These are phyloP conservation scores for Linum lewisii DNA, from an alignment of 345 rosid genomes.

Conservation along the genomic window DNA sequence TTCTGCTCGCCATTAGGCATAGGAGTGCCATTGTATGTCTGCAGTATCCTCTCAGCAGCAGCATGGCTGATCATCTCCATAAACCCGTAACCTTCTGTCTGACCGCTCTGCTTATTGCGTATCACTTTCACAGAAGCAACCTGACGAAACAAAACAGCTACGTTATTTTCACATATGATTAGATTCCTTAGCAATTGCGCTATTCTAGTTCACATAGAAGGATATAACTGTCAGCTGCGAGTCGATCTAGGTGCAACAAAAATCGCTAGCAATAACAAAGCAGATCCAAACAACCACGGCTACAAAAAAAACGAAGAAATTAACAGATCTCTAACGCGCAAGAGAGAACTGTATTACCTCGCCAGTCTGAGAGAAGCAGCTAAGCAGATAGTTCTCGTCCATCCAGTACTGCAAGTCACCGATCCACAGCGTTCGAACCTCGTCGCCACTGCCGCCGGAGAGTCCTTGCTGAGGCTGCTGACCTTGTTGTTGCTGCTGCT, in stretches of 20 bases:
- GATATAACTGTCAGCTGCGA: too few species aligned
- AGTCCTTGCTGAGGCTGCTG: constrained; percentile 19
- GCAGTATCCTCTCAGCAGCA: constrained; percentile 71
- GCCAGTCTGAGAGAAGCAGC: constrained; percentile 56
- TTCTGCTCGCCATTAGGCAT: constrained; percentile 67
- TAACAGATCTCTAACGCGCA: background rate
- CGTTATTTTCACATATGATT: background rate
- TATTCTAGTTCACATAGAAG: too few species aligned
- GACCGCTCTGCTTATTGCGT: constrained; percentile 69
- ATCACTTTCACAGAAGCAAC: constrained; percentile 57
- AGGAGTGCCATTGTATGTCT: constrained; percentile 52
- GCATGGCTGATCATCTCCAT: constrained; percentile 59
- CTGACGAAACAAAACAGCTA: constrained; percentile 17
- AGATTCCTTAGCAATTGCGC: background rate
- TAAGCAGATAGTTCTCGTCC: constrained; percentile 60
- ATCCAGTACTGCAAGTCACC: constrained; percentile 95
- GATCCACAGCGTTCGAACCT: constrained; percentile 92
- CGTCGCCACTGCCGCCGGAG: constrained; percentile 34
- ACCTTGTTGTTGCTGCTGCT: constrained; percentile 16
- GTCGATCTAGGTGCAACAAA: too few species aligned
- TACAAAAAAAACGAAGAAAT: background rate
- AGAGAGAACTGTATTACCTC: constrained; percentile 27
- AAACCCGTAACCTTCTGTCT: constrained; percentile 78
- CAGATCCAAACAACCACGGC: background rate
- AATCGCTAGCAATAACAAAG: background rate